Percentiles rank a stretch among this genome's conserved stretches.
These are phyloP conservation scores for Blastobotrys illinoisensis DNA, from an alignment of 1,139 yeast species.

Conservation along the genomic window DNA sequence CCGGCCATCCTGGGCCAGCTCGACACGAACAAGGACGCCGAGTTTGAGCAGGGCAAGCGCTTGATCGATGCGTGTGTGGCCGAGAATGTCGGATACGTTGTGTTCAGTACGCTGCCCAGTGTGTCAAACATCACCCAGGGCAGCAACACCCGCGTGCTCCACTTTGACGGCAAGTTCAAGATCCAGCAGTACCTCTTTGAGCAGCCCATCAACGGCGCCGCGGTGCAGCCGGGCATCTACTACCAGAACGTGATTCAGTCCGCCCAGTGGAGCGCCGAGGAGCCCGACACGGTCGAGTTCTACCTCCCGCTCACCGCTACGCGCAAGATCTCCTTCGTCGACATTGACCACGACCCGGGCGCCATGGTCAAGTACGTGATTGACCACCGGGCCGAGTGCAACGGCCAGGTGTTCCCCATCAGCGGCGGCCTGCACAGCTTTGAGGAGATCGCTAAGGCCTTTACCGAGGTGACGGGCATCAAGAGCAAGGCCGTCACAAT, in stretches of 20 bases:
- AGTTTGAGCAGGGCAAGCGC: neutral
- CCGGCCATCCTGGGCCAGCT: neutral
- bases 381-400: neutral
- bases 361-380: neutral
- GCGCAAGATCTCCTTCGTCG: neutral
- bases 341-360: neutral
- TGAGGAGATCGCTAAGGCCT: neutral
- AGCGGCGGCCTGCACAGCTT: neutral
- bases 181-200: neutral
- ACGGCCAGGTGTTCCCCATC: neutral
- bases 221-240: neutral
- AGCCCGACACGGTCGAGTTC: neutral
- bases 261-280: neutral
- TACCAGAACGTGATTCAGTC: neutral
- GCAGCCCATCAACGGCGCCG: neutral
- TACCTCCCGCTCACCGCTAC: neutral
- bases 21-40: neutral
- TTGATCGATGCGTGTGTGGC: neutral
- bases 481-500: neutral
- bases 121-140: neutral
- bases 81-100: neutral
- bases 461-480: neutral
- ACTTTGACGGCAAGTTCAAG: neutral
- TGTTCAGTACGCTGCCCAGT: neutral
- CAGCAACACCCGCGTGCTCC: neutral